These are phyloP conservation scores for Hawksworthiomyces lignivorus DNA, from an alignment of 2,329 filamentous ascomycete genomes.

Conservation along the genomic window DNA sequence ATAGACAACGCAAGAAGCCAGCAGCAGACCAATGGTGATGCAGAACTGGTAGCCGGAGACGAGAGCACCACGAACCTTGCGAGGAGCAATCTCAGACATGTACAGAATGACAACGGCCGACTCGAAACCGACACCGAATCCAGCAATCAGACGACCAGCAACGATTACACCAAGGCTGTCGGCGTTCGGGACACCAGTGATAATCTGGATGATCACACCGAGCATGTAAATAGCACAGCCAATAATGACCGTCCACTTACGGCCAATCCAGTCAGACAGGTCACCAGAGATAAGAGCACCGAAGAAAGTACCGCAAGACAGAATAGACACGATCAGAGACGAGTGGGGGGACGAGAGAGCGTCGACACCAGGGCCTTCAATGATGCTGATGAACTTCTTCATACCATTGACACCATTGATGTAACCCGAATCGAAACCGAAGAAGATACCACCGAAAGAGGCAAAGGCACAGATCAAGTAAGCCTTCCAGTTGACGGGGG, in stretches of 20 bases:
- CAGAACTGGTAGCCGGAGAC: slow-evolving; percentile 64
- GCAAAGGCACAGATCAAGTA: slow-evolving; percentile 65
- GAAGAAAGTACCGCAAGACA: slow-evolving; percentile 72
- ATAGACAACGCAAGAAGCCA: slow-evolving; percentile 56
- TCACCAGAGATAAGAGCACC: slow-evolving; percentile 72
- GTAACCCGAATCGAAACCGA: slow-evolving; percentile 72
- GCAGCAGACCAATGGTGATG: slow-evolving; percentile 62
- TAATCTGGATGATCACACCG: slow-evolving; percentile 61
- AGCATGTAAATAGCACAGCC: slow-evolving; percentile 65
- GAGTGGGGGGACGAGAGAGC: slow-evolving; percentile 34
- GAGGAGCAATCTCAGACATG: slow-evolving; percentile 74
- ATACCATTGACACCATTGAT: slow-evolving; percentile 58
- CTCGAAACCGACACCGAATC: slow-evolving; percentile 73
- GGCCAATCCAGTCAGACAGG: slow-evolving; percentile 66
- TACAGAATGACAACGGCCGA: slow-evolving; percentile 76
- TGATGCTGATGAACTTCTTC: slow-evolving; percentile 41
- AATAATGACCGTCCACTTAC: slow-evolving; percentile 62
- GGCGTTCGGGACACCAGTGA: slow-evolving; percentile 36
- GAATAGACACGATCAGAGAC: slow-evolving; percentile 63
- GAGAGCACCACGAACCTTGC: slow-evolving; percentile 49
- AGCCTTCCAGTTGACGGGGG: slow-evolving; percentile 60
- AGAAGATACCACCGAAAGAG: slow-evolving; percentile 66
- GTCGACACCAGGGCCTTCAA: slow-evolving; percentile 33
- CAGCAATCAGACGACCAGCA: slow-evolving; percentile 66
- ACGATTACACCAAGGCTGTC: slow-evolving; percentile 55